phyloP scores from a whole-genome alignment of 2,329 filamentous ascomycete genomes.

The Ophiostoma tasmaniense region DNA sequence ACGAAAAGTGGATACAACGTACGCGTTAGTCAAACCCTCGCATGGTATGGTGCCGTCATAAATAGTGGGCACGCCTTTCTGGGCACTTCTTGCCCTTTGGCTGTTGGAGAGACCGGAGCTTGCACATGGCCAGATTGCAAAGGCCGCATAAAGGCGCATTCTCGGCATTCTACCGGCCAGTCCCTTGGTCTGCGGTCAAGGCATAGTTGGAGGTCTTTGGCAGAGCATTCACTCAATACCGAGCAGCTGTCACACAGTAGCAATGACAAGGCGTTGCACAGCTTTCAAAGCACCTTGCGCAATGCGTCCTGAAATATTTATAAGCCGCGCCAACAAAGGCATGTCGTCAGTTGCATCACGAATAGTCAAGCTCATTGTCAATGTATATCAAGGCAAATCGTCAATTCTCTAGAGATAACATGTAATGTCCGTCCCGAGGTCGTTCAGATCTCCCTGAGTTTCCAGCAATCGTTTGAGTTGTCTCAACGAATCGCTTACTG shows the following conservation, averaged over 20 bases:
- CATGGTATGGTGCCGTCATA: constrained; percentile 10
- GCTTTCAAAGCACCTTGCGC: neutral
- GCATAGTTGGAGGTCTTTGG: neutral
- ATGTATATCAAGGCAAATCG: neutral
- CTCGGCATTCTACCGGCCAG: no score
- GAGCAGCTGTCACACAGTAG: neutral
- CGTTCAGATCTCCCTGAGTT: neutral
- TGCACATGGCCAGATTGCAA: neutral
- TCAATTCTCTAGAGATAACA: neutral
- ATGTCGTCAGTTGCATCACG: no score
- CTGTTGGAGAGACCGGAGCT: neutral
- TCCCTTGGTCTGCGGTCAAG: neutral
- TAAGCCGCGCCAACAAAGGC: neutral
- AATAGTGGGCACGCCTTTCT: constrained; percentile 7
- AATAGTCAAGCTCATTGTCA: neutral
- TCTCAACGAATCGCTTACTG: constrained; percentile 19
- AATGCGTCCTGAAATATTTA: neutral
- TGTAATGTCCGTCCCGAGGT: neutral
- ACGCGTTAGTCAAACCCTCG: neutral
- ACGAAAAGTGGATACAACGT: neutral
- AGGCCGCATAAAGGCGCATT: no score
- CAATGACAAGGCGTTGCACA: neutral
- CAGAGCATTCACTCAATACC: neutral
- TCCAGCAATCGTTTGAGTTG: neutral
- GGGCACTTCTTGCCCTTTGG: neutral